Conservation (phyloP, 768 basidiomycete species). For the Dentipellis sp. region DNA sequence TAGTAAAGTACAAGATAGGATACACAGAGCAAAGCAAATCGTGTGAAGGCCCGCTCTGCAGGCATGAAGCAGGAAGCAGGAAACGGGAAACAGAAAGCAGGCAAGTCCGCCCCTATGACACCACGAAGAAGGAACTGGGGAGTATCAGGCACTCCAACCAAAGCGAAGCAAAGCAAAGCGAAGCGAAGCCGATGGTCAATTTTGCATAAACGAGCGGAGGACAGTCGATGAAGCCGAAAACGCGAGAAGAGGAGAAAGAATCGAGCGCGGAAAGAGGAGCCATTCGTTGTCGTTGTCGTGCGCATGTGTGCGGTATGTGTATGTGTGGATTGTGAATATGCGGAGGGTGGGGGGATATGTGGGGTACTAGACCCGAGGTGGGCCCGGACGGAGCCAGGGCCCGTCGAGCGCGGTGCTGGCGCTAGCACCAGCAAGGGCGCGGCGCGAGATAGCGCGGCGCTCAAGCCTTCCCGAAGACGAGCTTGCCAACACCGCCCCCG, state of each 20-base stretch:
- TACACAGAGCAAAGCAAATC: background rate
- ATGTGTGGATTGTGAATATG: no score
- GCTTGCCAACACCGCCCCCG: constrained; percentile 32
- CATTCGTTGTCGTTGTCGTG: background rate
- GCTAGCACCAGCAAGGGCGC: background rate
- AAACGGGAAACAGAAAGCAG: background rate
- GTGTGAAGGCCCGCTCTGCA: background rate
- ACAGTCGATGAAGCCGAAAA: background rate
- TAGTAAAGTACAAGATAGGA: background rate
- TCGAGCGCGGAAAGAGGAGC: background rate
- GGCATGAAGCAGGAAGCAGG: background rate
- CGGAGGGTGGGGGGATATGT: no score
- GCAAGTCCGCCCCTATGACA: background rate
- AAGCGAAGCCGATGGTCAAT: background rate
- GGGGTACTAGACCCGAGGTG: no score
- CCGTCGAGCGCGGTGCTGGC: background rate
- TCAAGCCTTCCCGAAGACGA: constrained; percentile 38
- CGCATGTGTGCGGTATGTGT: no score
- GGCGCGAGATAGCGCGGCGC: background rate
- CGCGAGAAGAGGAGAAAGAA: background rate
- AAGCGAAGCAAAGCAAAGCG: background rate
- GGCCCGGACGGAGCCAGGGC: background rate
- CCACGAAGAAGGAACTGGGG: background rate
- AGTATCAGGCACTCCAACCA: background rate
- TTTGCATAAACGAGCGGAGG: background rate